Conservation (phyloP, 768 basidiomycete species). For the Termitomyces sp. region DNA sequence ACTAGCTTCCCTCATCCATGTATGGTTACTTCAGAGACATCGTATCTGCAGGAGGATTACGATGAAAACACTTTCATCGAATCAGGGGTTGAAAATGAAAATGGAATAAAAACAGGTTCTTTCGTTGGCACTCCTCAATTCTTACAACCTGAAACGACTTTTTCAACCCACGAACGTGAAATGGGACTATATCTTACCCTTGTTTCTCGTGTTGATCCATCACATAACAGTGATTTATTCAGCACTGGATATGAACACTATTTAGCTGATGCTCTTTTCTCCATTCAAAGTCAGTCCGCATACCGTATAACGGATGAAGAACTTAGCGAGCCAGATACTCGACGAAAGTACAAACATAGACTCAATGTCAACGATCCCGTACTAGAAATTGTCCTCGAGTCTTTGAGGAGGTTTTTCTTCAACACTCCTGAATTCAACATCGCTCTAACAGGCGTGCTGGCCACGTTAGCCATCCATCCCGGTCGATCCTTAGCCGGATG, state of each 20-base stretch:
- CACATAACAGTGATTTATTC: conserved; percentile 63
- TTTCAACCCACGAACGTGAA: conserved; percentile 79
- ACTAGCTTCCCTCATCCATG: conserved; percentile 69
- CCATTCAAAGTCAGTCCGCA: conserved; percentile 61
- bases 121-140: conserved; percentile 32
- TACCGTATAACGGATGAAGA: conserved; percentile 43
- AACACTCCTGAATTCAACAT: conserved; percentile 87
- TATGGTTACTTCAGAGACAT: conserved; percentile 21
- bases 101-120: conserved; percentile 14
- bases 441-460: conserved; percentile 77
- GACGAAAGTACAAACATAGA: conserved; percentile 58
- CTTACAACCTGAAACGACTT: conserved; percentile 65
- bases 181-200: conserved; percentile 75
- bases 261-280: conserved; percentile 65
- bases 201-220: conserved; percentile 73
- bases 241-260: conserved; percentile 87
- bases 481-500: conserved; percentile 84
- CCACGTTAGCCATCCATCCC: conserved; percentile 79
- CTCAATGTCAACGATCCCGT: conserved; percentile 76
- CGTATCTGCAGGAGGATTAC: conserved; percentile 34
- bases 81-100: conserved; percentile 31
- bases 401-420: conserved; percentile 73
- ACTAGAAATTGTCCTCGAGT: conserved; percentile 63
- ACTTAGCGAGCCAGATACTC: conserved; percentile 28
- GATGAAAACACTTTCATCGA: conserved; percentile 46